Evolutionary conservation across 2,329 filamentous ascomycete species (phyloP), one percentile per base, ranked within the genome.

Genomic region (Trichophyton equinum): DNA sequence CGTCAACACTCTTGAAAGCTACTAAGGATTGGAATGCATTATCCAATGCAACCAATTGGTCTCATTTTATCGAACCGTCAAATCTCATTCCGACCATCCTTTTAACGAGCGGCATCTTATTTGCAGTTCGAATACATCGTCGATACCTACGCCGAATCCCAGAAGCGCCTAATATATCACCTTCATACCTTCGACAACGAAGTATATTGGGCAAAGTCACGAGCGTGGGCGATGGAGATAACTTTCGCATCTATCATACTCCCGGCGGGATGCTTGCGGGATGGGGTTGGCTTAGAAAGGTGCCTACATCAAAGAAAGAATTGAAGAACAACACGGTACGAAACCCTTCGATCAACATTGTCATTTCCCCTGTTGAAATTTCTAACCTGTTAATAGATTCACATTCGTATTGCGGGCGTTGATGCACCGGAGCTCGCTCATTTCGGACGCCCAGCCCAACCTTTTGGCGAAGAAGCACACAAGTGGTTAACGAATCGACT

Each of bases 151-250:
- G 90, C 40, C 88, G 94, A 59, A 89, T 97, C 61, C 91, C 91
- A 3, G 86, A 84, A 61, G 83, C 89, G 40, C 79, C 82, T 25
- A 82, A 91, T 70, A 87, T 99, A 66, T 84, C 84, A 56, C 87
- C 89, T 1, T 77, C 79, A 9, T 87, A 86, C 70, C 92, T 92
- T 71, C 84, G 88, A 53, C 85, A 79, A 63, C 82, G 88, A 67
- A 91, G 84, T 66, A 71, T 99, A 47, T 87, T 92, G 67, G 94
- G 94, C 13, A 82, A 82, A 64, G 94, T 97, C 47, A 96, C 92
- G 11, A 91, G 88, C 67, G 94, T 99, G 25, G 94, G 95, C 47
- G 94, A 99, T 79, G 95, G 91, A 3, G 94, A 99, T 74, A 92
- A 92, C 71, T 96, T 99, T 73, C 87, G 94, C 67, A 73, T 99